Conservation (phyloP, 768 basidiomycete species). For the Gymnopilus junonius region DNA sequence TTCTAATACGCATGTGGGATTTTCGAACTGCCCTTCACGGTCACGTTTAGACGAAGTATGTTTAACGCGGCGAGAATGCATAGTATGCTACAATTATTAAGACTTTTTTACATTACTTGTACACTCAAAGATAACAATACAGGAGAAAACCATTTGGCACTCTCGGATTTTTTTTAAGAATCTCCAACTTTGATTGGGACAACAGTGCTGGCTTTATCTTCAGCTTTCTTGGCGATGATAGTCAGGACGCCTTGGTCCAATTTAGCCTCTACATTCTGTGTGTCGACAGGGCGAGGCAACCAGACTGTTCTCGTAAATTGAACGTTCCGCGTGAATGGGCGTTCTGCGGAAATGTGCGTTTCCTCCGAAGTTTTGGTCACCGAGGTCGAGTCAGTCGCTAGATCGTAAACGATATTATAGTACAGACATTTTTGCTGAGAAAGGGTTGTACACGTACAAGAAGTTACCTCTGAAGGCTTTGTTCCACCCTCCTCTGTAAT, state of each 20-base stretch:
- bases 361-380: slow-evolving; percentile 27
- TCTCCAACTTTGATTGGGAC: slow-evolving; percentile 41
- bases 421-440: not conserved
- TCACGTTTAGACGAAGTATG: slow-evolving; percentile 20
- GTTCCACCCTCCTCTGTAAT: slow-evolving; percentile 33
- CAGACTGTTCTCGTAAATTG: slow-evolving; percentile 73
- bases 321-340: slow-evolving; percentile 57
- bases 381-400: slow-evolving; percentile 21
- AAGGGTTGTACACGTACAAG: slow-evolving; percentile 24
- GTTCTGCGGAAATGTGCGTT: slow-evolving; percentile 61
- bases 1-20: slow-evolving; percentile 18
- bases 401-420: not conserved
- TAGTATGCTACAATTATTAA: not conserved
- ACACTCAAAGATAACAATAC: not conserved
- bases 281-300: slow-evolving; percentile 68
- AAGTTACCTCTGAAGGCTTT: slow-evolving; percentile 18
- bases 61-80: not conserved
- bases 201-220: slow-evolving; percentile 58
- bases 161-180: not conserved
- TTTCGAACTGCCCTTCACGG: slow-evolving; percentile 28
- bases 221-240: slow-evolving; percentile 60
- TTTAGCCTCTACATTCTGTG: slow-evolving; percentile 61
- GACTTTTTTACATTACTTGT: not conserved
- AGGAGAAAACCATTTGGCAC: too few species aligned
- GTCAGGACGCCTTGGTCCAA: slow-evolving; percentile 73